A percentile compares a stretch with the other conserved stretches of the same genome.
Conservation (phyloP, 164 flowering plant genomes). For the Chloranthus sessilifolius region DNA sequence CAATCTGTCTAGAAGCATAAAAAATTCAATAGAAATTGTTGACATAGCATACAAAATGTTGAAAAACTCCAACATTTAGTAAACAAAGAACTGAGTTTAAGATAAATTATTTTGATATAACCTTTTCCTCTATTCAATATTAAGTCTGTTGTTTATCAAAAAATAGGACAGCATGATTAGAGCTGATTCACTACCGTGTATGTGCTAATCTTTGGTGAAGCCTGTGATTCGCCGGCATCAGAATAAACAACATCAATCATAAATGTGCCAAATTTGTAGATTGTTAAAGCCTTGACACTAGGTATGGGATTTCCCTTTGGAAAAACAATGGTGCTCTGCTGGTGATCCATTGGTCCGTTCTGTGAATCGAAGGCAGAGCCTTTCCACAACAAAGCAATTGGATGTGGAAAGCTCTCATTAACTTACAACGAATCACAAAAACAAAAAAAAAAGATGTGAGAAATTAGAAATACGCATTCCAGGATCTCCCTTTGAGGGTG, state of each 20-base stretch:
- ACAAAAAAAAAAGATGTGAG: no score
- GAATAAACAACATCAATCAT: conserved; percentile 69
- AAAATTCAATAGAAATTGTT: background rate
- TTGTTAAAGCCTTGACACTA: conserved; percentile 77
- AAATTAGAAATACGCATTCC: no score
- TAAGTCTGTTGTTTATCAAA: no score
- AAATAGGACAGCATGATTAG: background rate
- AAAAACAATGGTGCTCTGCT: conserved; percentile 64
- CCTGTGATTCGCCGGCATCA: conserved; percentile 56
- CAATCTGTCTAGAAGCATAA: conserved; percentile 25
- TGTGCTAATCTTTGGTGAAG: conserved; percentile 67
- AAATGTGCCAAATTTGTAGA: conserved; percentile 68
- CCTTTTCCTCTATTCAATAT: no score
- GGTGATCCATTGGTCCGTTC: conserved; percentile 51
- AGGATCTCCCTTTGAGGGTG: no score
- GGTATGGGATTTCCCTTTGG: conserved; percentile 84
- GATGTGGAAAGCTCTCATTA: conserved; percentile 68
- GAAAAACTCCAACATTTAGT: no score
- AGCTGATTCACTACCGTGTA: conserved; percentile 46
- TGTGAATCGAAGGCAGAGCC: conserved; percentile 58
- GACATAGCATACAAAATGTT: no score
- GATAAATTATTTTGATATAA: no score
- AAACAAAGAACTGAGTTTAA: no score
- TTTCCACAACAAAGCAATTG: conserved; percentile 82
- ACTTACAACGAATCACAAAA: conserved; percentile 40